phyloP scores from a whole-genome alignment of 2,329 filamentous ascomycete species.

The Ceratocystis alfenasii region DNA sequence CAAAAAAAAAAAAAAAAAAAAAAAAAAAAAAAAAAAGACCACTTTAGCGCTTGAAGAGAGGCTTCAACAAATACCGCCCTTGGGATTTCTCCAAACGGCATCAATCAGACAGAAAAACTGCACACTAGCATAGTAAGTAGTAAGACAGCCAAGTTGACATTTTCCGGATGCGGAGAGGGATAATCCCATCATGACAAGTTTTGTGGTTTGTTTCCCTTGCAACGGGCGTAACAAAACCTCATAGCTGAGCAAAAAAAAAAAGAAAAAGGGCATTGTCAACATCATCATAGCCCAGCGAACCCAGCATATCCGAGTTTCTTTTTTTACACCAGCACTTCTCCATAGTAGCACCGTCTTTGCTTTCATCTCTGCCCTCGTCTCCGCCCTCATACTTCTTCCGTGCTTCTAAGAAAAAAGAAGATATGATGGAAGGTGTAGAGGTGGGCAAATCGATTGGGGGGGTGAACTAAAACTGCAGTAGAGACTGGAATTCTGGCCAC shows the following conservation, averaged over 20 bases:
- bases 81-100: constrained; percentile 3
- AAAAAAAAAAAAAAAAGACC: not conserved
- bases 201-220: not conserved
- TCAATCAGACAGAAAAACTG: constrained; percentile 10
- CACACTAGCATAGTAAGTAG: constrained; percentile 11
- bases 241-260: not conserved
- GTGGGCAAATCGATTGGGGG: not conserved
- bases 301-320: not conserved
- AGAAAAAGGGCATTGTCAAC: not conserved
- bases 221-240: not conserved
- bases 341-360: not conserved
- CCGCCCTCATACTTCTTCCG: not conserved
- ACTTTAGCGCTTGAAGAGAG: constrained; percentile 14
- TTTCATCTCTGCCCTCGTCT: not conserved
- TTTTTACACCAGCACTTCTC: not conserved
- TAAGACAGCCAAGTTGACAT: constrained; percentile 6
- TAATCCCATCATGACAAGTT: not conserved
- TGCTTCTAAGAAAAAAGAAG: not conserved
- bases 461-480: not conserved
- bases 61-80: constrained; percentile 12
- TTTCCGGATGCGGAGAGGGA: constrained; percentile 8
- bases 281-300: not conserved
- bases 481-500: not conserved
- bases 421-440: not conserved
- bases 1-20: no score